Conservation (phyloP, 2,329 filamentous ascomycete species). For the Apiospora kogelbergensis region DNA sequence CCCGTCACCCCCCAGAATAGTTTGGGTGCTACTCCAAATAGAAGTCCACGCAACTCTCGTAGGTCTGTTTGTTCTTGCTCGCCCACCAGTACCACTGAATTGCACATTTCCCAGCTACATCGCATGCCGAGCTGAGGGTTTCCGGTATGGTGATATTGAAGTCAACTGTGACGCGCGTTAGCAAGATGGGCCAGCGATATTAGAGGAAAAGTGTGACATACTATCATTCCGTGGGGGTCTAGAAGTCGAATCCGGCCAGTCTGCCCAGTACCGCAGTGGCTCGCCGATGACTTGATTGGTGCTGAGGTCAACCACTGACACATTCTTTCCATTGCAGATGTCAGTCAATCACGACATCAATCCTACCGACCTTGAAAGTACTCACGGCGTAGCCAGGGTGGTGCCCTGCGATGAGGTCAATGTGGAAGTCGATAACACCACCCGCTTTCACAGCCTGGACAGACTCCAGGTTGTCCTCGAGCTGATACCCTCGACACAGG, state of each 20-base stretch:
- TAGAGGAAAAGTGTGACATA: slow-evolving; percentile 26
- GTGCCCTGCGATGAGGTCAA: slow-evolving; percentile 40
- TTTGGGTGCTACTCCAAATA: slow-evolving; percentile 16
- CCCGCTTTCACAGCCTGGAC: slow-evolving; percentile 30
- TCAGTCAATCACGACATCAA: background rate
- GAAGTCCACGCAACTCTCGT: slow-evolving; percentile 64
- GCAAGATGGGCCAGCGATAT: slow-evolving; percentile 27
- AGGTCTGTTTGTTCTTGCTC: slow-evolving; percentile 55
- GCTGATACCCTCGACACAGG: slow-evolving; percentile 32
- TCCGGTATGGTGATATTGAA: slow-evolving; percentile 57
- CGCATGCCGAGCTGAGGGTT: slow-evolving; percentile 44
- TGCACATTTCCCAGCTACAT: slow-evolving; percentile 44
- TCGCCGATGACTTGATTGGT: slow-evolving; percentile 48
- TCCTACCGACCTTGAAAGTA: background rate
- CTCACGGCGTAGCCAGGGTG: slow-evolving; percentile 30
- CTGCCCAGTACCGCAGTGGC: slow-evolving; percentile 45
- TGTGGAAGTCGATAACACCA: slow-evolving; percentile 35
- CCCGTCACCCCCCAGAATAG: background rate
- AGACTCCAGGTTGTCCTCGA: slow-evolving; percentile 30
- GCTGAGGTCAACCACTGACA: slow-evolving; percentile 47
- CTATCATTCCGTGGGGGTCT: slow-evolving; percentile 26
- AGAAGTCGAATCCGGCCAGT: slow-evolving; percentile 23
- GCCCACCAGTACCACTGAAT: slow-evolving; percentile 66
- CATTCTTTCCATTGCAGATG: slow-evolving; percentile 35
- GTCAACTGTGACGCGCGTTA: slow-evolving; percentile 25